phyloP scores from a whole-genome alignment of 306 rosid species.

The Senna siamea region DNA sequence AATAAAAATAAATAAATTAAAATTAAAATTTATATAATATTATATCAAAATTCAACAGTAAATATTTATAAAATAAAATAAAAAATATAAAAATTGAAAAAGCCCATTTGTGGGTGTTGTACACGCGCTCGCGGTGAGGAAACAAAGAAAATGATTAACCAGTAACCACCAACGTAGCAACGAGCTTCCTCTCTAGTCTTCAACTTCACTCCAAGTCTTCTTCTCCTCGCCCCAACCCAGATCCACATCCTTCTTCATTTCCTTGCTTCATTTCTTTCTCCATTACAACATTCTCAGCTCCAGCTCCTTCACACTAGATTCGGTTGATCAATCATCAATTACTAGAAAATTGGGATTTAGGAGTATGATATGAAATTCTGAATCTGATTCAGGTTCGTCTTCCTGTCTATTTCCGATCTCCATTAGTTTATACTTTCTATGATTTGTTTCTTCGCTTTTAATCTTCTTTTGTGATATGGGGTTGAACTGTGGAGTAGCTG shows the following conservation, averaged over 20 bases:
- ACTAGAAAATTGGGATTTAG: neutral
- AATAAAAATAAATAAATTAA: no score
- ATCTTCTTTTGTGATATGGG: slow-evolving; percentile 33
- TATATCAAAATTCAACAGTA: no score
- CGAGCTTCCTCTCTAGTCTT: neutral
- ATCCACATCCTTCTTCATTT: slow-evolving; percentile 19
- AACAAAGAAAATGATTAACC: neutral
- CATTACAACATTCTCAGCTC: neutral
- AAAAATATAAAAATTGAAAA: no score
- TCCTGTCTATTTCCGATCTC: neutral
- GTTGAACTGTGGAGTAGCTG: slow-evolving; percentile 21
- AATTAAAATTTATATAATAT: no score
- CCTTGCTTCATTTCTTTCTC: neutral
- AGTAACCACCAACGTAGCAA: neutral
- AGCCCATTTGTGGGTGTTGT: neutral
- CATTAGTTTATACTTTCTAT: slow-evolving; percentile 16
- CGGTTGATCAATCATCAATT: neutral
- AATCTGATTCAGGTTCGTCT: slow-evolving; percentile 46
- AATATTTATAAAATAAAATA: no score
- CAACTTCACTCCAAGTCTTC: slow-evolving; percentile 7
- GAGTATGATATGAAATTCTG: neutral
- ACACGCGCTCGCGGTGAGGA: neutral
- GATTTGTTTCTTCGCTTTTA: slow-evolving; percentile 10
- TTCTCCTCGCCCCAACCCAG: neutral
- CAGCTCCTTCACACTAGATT: neutral